These are phyloP conservation scores for Chlamydomonas applanata DNA, from an alignment of 139 green algal species.

Conservation along the genomic window DNA sequence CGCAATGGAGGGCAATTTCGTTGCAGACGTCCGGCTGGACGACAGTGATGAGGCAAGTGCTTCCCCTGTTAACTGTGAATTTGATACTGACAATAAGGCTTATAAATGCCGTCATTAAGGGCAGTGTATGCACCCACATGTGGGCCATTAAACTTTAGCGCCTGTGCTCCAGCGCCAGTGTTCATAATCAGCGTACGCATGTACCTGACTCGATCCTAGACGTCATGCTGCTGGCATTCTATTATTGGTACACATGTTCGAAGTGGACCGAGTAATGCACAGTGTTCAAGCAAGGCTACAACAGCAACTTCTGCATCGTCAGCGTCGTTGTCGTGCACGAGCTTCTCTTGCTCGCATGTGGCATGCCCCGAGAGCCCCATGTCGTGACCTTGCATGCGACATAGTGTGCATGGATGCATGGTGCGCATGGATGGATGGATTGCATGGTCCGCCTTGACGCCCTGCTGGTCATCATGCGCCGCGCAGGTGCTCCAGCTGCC, in stretches of 20 bases:
- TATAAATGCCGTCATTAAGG: not conserved
- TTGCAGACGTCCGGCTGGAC: constrained; percentile 42
- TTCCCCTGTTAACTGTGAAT: not conserved
- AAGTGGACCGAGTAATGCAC: no score
- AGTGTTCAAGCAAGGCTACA: no score
- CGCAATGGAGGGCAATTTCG: constrained; percentile 42
- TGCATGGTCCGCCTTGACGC: not conserved
- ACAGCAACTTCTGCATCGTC: no score
- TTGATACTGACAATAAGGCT: not conserved
- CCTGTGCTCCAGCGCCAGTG: not conserved
- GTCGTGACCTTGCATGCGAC: not conserved
- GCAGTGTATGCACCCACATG: not conserved
- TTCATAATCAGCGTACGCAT: no score
- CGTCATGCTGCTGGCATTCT: not conserved
- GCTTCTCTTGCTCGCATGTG: no score
- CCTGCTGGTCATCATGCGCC: not conserved
- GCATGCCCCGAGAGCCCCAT: not conserved
- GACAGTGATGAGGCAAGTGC: constrained; percentile 32
- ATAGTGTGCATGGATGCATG: no score
- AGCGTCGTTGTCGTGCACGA: no score
- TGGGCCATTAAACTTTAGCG: not conserved
- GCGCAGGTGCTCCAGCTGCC: constrained; percentile 62
- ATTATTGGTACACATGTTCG: not conserved
- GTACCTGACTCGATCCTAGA: not conserved
- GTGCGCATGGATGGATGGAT: not conserved